Base-by-base conservation (phyloP, 108 stramenopile species). In the Chaetoceros tenuissimus region DNA sequence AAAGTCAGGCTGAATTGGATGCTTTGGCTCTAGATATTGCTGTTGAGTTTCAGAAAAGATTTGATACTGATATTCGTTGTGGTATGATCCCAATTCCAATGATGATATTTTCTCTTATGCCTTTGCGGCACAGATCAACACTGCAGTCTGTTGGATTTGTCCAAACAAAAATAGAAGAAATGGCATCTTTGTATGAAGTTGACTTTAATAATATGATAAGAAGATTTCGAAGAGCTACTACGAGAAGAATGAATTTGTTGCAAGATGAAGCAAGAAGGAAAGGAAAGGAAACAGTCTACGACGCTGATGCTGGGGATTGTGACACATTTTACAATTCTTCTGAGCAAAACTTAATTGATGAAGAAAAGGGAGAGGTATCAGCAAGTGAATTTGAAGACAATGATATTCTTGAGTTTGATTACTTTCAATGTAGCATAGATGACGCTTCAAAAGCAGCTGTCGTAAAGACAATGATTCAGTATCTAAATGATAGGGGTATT, bases 211-310 rank as follows among this genome's bases (percentile, higher is more conserved):
- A 63, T 18, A 82, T 92, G 85, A 55, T 86, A 44, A 66, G 79
- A 3, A 73, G 91, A 48, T 92, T 92, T 51, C 82, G 91, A 51
- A 87, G 81, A 28, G 91, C 87, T 20, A 92, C 87, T 27, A 86
- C 84, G 58, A 70, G 91, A 24, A 70, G 91, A 34, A 67, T 92
- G 79, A 78, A 79, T 13, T 57, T 72, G 1, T 62, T 88, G 72
- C 85, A 86, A 49, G 91, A 92, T 62, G 76, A 80, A 29, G 79
- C 71, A 31, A 74, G 89, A 24, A 73, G 85, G 22, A 67, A 63
- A n/a, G 82, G 80, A 2, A 77, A 68, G 57, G 48, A 19, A 19
- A 45, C 34, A 27, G 56, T 52, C 28, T 59, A 55, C 18, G 57
- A 30, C 26, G 25, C 5, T 52, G 30, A 17, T 2, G 43, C 27